These are phyloP conservation scores for Avena insularis DNA, from an alignment of 176 grass and related monocot genomes.

Conservation along the genomic window DNA sequence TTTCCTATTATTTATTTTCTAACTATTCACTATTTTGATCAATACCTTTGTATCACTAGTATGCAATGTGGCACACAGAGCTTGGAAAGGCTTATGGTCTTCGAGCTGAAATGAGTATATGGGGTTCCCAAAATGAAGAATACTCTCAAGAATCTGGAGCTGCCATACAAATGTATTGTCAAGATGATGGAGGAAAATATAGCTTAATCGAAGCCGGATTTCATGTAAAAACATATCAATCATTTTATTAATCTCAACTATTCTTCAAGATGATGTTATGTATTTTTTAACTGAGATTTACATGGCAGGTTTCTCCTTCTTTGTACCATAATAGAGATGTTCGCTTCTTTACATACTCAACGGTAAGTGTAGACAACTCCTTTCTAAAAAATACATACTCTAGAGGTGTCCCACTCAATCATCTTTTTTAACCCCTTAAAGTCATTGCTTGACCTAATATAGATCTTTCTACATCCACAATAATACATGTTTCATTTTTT, in stretches of 20 bases:
- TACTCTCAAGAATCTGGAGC: conserved; percentile 25
- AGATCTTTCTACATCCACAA: background rate
- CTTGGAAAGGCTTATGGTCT: conserved; percentile 18
- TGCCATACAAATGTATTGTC: background rate
- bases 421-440: background rate
- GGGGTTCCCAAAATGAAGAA: conserved; percentile 30
- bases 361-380: conserved; percentile 28
- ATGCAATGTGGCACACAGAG: background rate
- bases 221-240: conserved; percentile 33
- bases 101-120: conserved; percentile 35
- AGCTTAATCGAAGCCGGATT: conserved; percentile 28
- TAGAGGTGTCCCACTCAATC: too few relatives aligned
- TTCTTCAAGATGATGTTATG: background rate
- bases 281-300: background rate
- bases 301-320: conserved; percentile 30
- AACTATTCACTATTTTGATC: background rate
- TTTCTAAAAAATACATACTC: background rate
- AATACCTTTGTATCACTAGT: background rate
- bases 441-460: background rate
- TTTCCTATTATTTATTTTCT: background rate
- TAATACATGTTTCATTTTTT: background rate
- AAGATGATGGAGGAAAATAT: background rate
- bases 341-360: conserved; percentile 53
- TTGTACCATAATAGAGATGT: conserved; percentile 38
- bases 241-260: background rate